A percentile compares a stretch with the other conserved stretches of the same genome.
Conservation (phyloP, 768 basidiomycete genomes). For the Mycena amicta region DNA sequence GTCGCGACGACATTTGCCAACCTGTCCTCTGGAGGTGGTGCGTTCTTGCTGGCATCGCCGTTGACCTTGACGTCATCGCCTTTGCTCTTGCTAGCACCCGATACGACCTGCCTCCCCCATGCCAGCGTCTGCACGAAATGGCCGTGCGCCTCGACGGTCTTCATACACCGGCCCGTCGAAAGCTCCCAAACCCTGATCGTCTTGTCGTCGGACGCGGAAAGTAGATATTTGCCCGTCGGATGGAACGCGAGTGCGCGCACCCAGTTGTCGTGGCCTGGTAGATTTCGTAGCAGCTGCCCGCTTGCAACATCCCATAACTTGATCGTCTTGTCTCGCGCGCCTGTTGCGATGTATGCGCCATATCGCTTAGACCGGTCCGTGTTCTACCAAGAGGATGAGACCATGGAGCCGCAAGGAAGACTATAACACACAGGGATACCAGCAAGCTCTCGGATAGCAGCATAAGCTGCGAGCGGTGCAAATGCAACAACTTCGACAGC, state of each 20-base stretch:
- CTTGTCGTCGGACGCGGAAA: slow-evolving; percentile 93
- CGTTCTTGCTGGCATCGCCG: slow-evolving; percentile 24
- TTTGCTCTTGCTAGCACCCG: slow-evolving; percentile 37
- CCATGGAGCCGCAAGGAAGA: not conserved
- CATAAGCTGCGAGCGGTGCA: slow-evolving; percentile 74
- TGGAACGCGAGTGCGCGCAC: slow-evolving; percentile 87
- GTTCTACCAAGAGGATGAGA: slow-evolving; percentile 37
- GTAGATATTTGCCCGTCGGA: slow-evolving; percentile 83
- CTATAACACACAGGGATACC: slow-evolving; percentile 61
- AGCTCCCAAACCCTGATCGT: slow-evolving; percentile 91
- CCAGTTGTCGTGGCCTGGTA: slow-evolving; percentile 91
- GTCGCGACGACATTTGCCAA: slow-evolving; percentile 71
- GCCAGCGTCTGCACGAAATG: slow-evolving; percentile 82
- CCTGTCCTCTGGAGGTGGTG: slow-evolving; percentile 50
- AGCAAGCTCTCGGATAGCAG: slow-evolving; percentile 75
- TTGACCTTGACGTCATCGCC: slow-evolving; percentile 39
- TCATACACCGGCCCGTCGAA: slow-evolving; percentile 79
- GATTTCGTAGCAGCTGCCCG: slow-evolving; percentile 78
- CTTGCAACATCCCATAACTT: slow-evolving; percentile 87
- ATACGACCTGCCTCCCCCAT: slow-evolving; percentile 69
- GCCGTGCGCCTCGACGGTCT: slow-evolving; percentile 84
- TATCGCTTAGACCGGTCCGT: slow-evolving; percentile 53
- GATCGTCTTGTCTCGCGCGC: slow-evolving; percentile 89
- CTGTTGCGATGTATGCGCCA: slow-evolving; percentile 72
- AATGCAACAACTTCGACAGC: slow-evolving; percentile 83